These are phyloP conservation scores for Drechslera avenae DNA, from an alignment of 2,329 filamentous ascomycete genomes.

Conservation along the genomic window DNA sequence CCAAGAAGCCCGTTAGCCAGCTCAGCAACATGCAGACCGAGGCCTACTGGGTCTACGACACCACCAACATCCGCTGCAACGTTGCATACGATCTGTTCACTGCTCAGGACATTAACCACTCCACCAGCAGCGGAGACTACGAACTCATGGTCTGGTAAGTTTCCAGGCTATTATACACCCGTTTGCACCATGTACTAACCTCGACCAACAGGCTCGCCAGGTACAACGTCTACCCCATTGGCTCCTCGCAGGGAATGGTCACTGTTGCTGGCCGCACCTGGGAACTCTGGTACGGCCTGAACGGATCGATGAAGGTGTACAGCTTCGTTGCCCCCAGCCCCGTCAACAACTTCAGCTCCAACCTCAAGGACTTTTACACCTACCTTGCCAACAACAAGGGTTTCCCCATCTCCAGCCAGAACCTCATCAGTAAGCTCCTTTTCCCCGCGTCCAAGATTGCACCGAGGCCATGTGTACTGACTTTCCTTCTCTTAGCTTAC, in stretches of 20 bases:
- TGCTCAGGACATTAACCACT: conserved; percentile 25
- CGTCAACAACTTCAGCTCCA: conserved; percentile 59
- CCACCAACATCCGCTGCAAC: conserved; percentile 23
- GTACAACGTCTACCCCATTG: conserved; percentile 25
- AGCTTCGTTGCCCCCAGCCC: conserved; percentile 56
- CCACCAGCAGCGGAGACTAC: conserved; percentile 32
- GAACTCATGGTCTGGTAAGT: conserved; percentile 35
- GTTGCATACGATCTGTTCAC: conserved; percentile 38
- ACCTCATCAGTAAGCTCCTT: conserved; percentile 30
- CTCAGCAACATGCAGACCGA: conserved; percentile 27
- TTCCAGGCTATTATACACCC: not conserved
- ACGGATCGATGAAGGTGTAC: conserved; percentile 65
- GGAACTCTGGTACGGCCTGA: conserved; percentile 63
- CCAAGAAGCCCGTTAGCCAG: conserved; percentile 23
- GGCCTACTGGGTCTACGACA: conserved; percentile 29
- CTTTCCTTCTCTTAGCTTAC: conserved; percentile 15
- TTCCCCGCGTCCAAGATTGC: too few species aligned
- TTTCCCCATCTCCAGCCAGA: conserved; percentile 36
- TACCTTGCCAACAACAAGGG: conserved; percentile 60
- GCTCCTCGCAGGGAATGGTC: conserved; percentile 22
- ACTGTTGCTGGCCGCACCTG: conserved; percentile 59
- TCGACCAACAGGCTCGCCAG: conserved; percentile 20
- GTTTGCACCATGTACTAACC: not conserved
- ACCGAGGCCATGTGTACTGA: conserved; percentile 1
- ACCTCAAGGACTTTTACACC: conserved; percentile 62